A percentile compares a stretch with the other conserved stretches of the same genome.
Evolutionary conservation across 306 rosid species (phyloP).

Genomic region (Dalbergia cultrata): DNA sequence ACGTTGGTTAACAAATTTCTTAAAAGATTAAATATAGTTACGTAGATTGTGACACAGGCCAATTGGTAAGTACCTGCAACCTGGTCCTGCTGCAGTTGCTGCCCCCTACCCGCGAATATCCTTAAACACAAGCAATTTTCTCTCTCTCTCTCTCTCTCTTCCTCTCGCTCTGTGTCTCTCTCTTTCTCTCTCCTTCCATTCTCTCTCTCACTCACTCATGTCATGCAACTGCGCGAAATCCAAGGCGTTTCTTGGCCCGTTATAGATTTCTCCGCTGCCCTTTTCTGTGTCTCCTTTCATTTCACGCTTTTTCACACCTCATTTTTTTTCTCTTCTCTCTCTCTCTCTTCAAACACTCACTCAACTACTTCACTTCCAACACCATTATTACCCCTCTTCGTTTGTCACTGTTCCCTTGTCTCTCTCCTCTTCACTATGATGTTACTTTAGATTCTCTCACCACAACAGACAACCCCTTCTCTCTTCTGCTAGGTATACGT

Average conservation of each 20-base stretch:
- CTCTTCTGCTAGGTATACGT: not conserved
- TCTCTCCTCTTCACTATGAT: slow-evolving; percentile 3
- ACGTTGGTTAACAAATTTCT: not conserved
- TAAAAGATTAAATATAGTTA: not conserved
- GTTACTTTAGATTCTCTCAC: slow-evolving; percentile 39
- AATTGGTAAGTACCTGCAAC: not conserved
- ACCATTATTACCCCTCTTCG: slow-evolving; percentile 30
- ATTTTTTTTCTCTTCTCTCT: slow-evolving; percentile 9
- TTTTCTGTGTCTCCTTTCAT: slow-evolving; percentile 43
- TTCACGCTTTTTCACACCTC: slow-evolving; percentile 38
- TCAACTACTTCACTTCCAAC: slow-evolving; percentile 41
- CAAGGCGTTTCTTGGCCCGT: slow-evolving; percentile 38
- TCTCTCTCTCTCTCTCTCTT: slow-evolving; percentile 10
- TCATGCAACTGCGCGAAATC: slow-evolving; percentile 56
- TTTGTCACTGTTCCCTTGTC: not conserved
- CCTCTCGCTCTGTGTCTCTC: slow-evolving; percentile 18
- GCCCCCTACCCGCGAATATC: not conserved
- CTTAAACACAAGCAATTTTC: not conserved
- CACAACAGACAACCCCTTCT: not conserved
- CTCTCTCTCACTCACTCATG: slow-evolving; percentile 8
- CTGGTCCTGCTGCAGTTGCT: not conserved
- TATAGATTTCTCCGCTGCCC: slow-evolving; percentile 38
- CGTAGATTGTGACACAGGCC: not conserved
- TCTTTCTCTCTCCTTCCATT: not conserved
- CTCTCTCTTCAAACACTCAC: slow-evolving; percentile 12